phyloP scores from a whole-genome alignment of 2,329 filamentous ascomycete genomes.

The Myotisia sp. region DNA sequence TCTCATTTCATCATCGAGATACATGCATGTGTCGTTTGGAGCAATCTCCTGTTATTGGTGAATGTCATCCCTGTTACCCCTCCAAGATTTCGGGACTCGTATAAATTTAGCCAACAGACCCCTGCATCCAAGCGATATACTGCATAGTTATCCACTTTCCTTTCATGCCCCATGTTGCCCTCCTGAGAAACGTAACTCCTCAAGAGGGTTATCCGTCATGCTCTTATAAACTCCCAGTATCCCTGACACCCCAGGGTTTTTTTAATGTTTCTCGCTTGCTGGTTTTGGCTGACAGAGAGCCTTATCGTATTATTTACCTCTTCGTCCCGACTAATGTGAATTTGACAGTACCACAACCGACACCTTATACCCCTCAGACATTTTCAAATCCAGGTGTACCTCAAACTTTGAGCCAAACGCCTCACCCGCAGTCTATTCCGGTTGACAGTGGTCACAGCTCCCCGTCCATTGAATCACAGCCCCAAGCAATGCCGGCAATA shows the following conservation, averaged over 20 bases:
- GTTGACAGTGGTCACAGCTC: neutral
- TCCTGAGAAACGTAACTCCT: too few relatives aligned
- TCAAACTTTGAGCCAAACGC: conserved; percentile 11
- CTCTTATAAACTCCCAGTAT: neutral
- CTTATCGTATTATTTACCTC: neutral
- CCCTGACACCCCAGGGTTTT: neutral
- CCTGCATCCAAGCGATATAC: too few relatives aligned
- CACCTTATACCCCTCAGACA: conserved; percentile 6
- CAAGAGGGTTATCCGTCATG: too few relatives aligned
- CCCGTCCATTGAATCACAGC: conserved; percentile 6
- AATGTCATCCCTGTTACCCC: conserved; percentile 1
- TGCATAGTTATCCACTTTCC: too few relatives aligned
- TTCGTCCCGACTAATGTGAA: too few relatives aligned
- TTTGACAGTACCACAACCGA: conserved; percentile 4
- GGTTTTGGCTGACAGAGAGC: conserved; percentile 1
- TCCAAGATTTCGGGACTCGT: neutral
- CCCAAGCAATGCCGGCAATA: conserved; percentile 7
- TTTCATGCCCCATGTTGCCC: too few relatives aligned
- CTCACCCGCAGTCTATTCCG: conserved; percentile 11
- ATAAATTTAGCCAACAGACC: too few relatives aligned
- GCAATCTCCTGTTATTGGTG: conserved; percentile 1
- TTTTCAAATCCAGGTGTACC: conserved; percentile 8
- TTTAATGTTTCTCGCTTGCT: neutral
- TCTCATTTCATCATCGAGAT: neutral
- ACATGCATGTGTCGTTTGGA: neutral